These are phyloP conservation scores for Apiotrichum laibachii DNA, from an alignment of 1,284 basidiomycete species.

Conservation along the genomic window DNA sequence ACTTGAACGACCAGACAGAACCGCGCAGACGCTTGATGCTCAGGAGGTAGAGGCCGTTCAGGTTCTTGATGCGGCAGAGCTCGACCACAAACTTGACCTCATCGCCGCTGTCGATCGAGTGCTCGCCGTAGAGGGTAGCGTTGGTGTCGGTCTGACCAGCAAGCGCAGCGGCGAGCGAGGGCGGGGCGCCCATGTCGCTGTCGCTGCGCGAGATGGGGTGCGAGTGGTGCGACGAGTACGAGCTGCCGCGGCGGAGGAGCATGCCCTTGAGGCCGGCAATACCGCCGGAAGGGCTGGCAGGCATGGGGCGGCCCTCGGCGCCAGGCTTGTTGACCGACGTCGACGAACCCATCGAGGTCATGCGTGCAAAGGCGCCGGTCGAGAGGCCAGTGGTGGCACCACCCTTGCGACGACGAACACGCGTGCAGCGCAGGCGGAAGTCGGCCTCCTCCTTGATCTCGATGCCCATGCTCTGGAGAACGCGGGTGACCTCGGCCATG, in stretches of 20 bases:
- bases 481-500: slow-evolving; percentile 74
- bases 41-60: slow-evolving; percentile 81
- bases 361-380: slow-evolving; percentile 37
- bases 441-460: slow-evolving; percentile 82
- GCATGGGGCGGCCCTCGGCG: slow-evolving; percentile 61
- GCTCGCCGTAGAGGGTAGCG: slow-evolving; percentile 74
- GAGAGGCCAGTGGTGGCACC: slow-evolving; percentile 47
- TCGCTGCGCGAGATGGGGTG: slow-evolving; percentile 33
- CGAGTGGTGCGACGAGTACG: slow-evolving; percentile 61
- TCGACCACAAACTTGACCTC: slow-evolving; percentile 93
- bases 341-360: slow-evolving; percentile 71
- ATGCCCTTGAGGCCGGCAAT: slow-evolving; percentile 73
- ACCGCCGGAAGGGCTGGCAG: slow-evolving; percentile 63
- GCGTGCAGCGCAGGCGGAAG: slow-evolving; percentile 79
- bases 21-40: slow-evolving; percentile 89
- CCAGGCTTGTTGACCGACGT: slow-evolving; percentile 64
- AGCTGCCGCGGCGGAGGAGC: slow-evolving; percentile 80
- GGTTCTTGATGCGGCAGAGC: slow-evolving; percentile 77
- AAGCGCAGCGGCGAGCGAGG: slow-evolving; percentile 23
- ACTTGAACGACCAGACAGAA: slow-evolving; percentile 89
- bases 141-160: slow-evolving; percentile 12
- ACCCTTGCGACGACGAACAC: slow-evolving; percentile 67
- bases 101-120: slow-evolving; percentile 74
- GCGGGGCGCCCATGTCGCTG: slow-evolving; percentile 44
- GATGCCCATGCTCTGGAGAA: slow-evolving; percentile 85